Base-by-base conservation (phyloP, 345 rosid genomes). In the Turnera subulata region DNA sequence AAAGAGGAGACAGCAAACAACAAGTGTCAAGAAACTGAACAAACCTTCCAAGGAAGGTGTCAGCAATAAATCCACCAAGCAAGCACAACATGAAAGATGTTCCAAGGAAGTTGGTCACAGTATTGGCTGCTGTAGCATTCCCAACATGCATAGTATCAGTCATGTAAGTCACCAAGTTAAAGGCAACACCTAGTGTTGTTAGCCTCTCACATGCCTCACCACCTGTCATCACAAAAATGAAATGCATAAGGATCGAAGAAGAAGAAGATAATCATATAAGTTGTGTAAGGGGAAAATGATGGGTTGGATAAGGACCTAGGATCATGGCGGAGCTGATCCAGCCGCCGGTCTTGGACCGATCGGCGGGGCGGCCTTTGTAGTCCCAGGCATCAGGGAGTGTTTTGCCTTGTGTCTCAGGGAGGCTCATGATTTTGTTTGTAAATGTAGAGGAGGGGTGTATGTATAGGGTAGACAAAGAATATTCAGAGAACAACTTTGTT, bases 321-420 rank as follows among this genome's bases (percentile, higher is more conserved):
- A 93, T 89, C 97, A 83, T 89, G 72, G 96, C 94, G 39, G 99
- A 84, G 52, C 96, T 78, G 40, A 73, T 61, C 99, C 99, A 93
- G 59, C 99, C 96, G 15, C 98, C 97, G 51, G 95, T 74, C 22
- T 51, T 79, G 50, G 82, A 71, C 37, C 79, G 78, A 25, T 77
- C 82, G 46, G 94, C 88, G 0, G 89, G 84, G 19, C 82, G 83
- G 74, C 99, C 97, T 63, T 82, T 82, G 74, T 74, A 86, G 78
- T 93, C 96, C 96, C 97, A 89, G 48, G 94, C 97, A 73, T 93
- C 99, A 2, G 75, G 56, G 67, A 89, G 75, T 50, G 72, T 80
- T 21, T 79, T 68, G 49, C 44, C 44, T 8, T 40, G 57, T 11
- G 84, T 73, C 68, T 70, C 66, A 48, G 94, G 85, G 29, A 84